These are phyloP conservation scores for Fomitopsis serialis DNA, from an alignment of 768 basidiomycete genomes.

Conservation along the genomic window DNA sequence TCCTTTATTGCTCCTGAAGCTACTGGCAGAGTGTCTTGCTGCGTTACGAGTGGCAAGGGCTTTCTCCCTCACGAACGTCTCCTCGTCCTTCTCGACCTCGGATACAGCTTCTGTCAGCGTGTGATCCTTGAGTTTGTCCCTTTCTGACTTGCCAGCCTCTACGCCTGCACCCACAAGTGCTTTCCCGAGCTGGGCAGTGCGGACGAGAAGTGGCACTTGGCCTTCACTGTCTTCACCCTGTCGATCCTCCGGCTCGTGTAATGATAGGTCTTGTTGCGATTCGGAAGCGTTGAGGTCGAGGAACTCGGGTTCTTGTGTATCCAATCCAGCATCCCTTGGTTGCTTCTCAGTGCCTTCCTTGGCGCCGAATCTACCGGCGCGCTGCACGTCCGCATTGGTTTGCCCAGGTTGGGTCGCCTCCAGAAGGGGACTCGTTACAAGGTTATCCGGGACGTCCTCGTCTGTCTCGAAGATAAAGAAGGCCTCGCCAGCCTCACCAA, in stretches of 20 bases:
- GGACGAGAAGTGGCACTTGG: constrained; percentile 13
- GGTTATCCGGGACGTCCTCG: constrained; percentile 86
- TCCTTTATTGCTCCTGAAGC: constrained; percentile 7
- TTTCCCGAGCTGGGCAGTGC: constrained; percentile 23
- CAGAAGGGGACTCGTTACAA: constrained; percentile 90
- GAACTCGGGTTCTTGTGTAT: constrained; percentile 66
- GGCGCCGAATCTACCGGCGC: constrained; percentile 37
- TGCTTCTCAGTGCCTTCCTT: constrained; percentile 28
- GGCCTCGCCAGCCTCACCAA: constrained; percentile 96
- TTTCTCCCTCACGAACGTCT: constrained; percentile 10
- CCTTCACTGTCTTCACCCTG: constrained; percentile 1
- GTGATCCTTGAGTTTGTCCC: constrained; percentile 22
- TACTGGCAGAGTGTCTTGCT: constrained; percentile 19
- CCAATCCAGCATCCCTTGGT: constrained; percentile 7
- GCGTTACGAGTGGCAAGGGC: constrained; percentile 18
- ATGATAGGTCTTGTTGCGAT: background rate
- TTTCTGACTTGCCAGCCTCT: constrained; percentile 21
- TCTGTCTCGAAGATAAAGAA: constrained; percentile 99
- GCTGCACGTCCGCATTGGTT: constrained; percentile 22
- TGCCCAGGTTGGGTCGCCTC: constrained; percentile 47
- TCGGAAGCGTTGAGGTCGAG: constrained; percentile 68
- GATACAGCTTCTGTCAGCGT: constrained; percentile 15
- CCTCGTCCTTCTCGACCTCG: constrained; percentile 12
- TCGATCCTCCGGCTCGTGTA: background rate
- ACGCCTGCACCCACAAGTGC: constrained; percentile 19